Base-by-base conservation (phyloP, 179 eudicot species). In the Silene coronaria region DNA sequence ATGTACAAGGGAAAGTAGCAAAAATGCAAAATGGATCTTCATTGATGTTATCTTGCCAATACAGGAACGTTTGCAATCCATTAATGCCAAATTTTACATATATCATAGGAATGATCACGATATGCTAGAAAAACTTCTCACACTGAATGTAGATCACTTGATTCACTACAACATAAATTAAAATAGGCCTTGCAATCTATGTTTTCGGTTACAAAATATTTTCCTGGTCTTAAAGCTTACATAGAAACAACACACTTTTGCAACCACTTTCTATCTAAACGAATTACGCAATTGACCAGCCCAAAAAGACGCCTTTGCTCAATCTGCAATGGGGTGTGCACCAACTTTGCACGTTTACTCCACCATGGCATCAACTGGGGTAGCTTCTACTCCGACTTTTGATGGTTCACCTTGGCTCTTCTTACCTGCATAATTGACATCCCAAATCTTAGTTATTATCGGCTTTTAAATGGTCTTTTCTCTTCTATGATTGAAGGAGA, bases 331-430 rank as follows among this genome's bases (percentile, higher is more conserved):
- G 62, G 19, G 64, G 32, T 13, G 69, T 2, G 24, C 69, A 57
- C 16, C 73, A 53, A 63, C 63, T 69, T 71, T 34, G 67, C 36
- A 48, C 19, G 17, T 28, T 76, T 75, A 89, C 76, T 87, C 90
- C 34, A 83, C 38, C 90, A 89, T 89, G 69, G 76, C 86, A 79
- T 89, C 90, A 19, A 58, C 82, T 2, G 85, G 42, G 23, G 78
- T 73, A 46, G 82, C 83, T 11, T n/a, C 65, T 32, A 53, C 80
- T n/a, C 74, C 75, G 19, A 80, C 73, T 34, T 82, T 73, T 0
- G 81, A 70, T 23, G 85, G 75, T 75, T 80, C 76, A 34, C 69
- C 57, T 71, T 77, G 77, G 42, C 45, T 79, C 80, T 59, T 79
- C 80, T 86, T 86, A 36, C 88, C 90, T 89, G 86, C 72, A 53